Evolutionary conservation across 2,329 filamentous ascomycete species (phyloP).

Genomic region (Aspergillus phoenicis): DNA sequence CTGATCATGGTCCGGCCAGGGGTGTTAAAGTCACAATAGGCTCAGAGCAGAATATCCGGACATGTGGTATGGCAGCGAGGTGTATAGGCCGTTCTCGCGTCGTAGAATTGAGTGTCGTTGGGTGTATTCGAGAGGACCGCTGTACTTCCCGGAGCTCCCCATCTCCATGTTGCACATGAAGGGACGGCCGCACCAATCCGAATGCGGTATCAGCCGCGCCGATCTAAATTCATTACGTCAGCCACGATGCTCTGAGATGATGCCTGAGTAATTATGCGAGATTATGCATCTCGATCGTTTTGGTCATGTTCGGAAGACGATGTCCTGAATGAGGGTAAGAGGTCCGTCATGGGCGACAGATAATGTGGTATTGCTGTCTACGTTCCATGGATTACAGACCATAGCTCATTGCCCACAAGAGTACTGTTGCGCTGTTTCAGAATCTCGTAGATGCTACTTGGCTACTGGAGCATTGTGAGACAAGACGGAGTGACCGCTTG

Average conservation of each 20-base stretch:
- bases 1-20: conserved; percentile 20
- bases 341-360: not conserved
- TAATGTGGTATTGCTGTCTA: not conserved
- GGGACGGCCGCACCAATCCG: conserved; percentile 18
- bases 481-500: not conserved
- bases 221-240: conserved; percentile 2
- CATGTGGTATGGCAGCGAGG: not conserved
- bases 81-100: not conserved
- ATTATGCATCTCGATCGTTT: not conserved
- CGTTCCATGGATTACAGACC: not conserved
- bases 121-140: not conserved
- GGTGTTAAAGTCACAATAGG: not conserved
- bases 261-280: not conserved
- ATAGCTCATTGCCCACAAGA: not conserved
- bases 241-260: not conserved
- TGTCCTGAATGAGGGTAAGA: not conserved
- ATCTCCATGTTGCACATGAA: conserved; percentile 25
- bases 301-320: not conserved
- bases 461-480: not conserved
- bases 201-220: conserved; percentile 3
- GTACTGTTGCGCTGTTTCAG: not conserved
- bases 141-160: conserved; percentile 16
- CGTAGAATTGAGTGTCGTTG: not conserved
- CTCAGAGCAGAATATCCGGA: not conserved
- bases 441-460: not conserved